phyloP scores from a whole-genome alignment of 768 basidiomycete genomes.

The Termitomyces sp. region DNA sequence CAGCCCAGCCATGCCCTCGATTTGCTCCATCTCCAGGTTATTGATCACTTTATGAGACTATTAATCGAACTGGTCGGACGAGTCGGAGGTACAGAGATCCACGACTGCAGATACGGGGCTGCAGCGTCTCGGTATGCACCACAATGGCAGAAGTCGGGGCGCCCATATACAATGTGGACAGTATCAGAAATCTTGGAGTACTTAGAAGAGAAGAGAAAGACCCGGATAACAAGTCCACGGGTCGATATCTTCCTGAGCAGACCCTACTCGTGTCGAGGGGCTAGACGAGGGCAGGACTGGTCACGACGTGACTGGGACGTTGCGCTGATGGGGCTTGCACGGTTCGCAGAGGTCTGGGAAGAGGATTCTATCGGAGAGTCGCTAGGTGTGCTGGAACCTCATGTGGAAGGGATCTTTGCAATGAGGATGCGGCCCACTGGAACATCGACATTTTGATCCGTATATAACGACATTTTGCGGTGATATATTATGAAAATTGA shows the following conservation, averaged over 20 bases:
- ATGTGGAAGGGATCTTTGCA: constrained; percentile 43
- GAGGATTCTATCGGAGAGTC: constrained; percentile 50
- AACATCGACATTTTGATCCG: constrained; percentile 11
- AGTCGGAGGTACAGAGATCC: constrained; percentile 44
- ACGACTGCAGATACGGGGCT: constrained; percentile 21
- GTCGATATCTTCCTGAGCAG: constrained; percentile 47
- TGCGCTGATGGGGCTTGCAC: constrained; percentile 37
- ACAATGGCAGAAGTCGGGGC: constrained; percentile 30
- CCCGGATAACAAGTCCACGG: constrained; percentile 32
- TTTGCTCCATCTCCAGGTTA: constrained; percentile 59
- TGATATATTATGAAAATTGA: neutral
- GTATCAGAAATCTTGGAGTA: constrained; percentile 53
- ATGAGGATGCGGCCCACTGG: constrained; percentile 34
- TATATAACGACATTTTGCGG: neutral
- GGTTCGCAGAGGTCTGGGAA: constrained; percentile 45
- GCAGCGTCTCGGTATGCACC: constrained; percentile 55
- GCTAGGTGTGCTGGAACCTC: constrained; percentile 39
- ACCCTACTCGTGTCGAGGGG: constrained; percentile 42
- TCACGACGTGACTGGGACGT: constrained; percentile 60
- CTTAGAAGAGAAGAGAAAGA: constrained; percentile 34
- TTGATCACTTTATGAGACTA: constrained; percentile 62
- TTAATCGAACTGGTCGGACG: constrained; percentile 52
- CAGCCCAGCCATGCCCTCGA: constrained; percentile 55
- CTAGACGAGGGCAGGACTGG: constrained; percentile 73
- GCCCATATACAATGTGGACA: constrained; percentile 44